phyloP scores from a whole-genome alignment of 441 rosid species.

The Capsella rubella region DNA sequence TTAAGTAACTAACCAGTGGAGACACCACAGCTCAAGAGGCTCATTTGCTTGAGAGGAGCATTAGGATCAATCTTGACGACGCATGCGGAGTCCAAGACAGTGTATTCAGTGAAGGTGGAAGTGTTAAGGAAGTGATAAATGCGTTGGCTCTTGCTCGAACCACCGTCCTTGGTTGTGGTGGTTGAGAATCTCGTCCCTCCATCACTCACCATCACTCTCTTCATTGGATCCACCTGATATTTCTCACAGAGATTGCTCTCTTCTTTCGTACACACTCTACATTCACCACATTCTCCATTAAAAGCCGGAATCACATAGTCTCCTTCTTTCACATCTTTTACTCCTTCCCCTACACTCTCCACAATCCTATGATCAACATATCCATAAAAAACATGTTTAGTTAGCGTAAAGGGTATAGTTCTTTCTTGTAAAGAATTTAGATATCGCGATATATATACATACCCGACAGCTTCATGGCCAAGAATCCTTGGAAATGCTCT shows the following conservation, averaged over 20 bases:
- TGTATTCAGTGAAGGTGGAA: slow-evolving; percentile 62
- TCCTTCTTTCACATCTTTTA: slow-evolving; percentile 55
- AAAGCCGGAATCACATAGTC: slow-evolving; percentile 64
- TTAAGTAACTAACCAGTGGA: slow-evolving; percentile 52
- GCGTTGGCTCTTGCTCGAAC: slow-evolving; percentile 42
- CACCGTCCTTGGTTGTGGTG: slow-evolving; percentile 44
- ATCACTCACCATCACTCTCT: slow-evolving; percentile 59
- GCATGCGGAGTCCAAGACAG: slow-evolving; percentile 56
- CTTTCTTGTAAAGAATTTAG: not conserved
- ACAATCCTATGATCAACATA: slow-evolving; percentile 46
- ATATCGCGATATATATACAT: not conserved
- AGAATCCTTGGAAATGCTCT: slow-evolving; percentile 59
- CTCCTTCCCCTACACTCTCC: slow-evolving; percentile 67
- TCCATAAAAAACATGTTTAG: not conserved
- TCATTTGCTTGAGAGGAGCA: slow-evolving; percentile 61
- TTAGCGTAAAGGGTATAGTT: not conserved
- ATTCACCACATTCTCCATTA: slow-evolving; percentile 64
- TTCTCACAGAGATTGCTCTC: slow-evolving; percentile 63
- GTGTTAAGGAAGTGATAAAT: slow-evolving; percentile 64
- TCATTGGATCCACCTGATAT: slow-evolving; percentile 56
- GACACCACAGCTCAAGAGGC: slow-evolving; percentile 62
- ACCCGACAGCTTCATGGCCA: slow-evolving; percentile 64
- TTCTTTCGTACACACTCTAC: slow-evolving; percentile 51
- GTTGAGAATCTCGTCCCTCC: slow-evolving; percentile 60
- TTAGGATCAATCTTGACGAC: slow-evolving; percentile 58